phyloP scores from a whole-genome alignment of 1,284 basidiomycete genomes.

The Rhodotorula sp. region DNA sequence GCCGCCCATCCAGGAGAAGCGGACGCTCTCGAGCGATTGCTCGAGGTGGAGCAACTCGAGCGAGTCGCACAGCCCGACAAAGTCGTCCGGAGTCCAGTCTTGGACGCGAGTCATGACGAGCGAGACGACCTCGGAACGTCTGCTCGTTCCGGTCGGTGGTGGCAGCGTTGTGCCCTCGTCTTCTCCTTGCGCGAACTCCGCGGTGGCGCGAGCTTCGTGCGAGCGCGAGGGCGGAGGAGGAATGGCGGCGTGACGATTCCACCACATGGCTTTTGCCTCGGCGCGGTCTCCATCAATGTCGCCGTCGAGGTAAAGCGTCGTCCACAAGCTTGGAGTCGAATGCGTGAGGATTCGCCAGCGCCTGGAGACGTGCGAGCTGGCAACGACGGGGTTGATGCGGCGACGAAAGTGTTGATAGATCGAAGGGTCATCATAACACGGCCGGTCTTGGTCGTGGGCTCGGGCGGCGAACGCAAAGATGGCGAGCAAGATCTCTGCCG shows the following conservation, averaged over 20 bases:
- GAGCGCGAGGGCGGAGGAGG: neutral
- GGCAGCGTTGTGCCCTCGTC: neutral
- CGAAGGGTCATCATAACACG: neutral
- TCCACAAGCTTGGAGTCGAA: neutral
- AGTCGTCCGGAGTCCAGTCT: slow-evolving; percentile 2
- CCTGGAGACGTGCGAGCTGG: slow-evolving; percentile 2
- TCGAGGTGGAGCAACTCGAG: slow-evolving; percentile 12
- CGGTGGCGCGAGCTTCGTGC: neutral
- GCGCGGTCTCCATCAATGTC: neutral
- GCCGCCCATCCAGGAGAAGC: slow-evolving; percentile 14
- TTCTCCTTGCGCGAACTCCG: neutral
- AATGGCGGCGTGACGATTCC: neutral
- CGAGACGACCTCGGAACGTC: neutral
- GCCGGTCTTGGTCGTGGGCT: slow-evolving; percentile 1
- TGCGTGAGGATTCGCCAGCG: neutral
- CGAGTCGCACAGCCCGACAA: slow-evolving; percentile 12
- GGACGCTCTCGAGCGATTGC: neutral
- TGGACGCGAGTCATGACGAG: slow-evolving; percentile 12
- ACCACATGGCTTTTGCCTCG: slow-evolving; percentile 12
- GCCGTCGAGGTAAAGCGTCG: slow-evolving; percentile 14
- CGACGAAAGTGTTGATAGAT: neutral
- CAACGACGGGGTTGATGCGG: slow-evolving; percentile 13
- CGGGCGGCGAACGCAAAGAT: slow-evolving; percentile 5
- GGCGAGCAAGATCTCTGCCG: slow-evolving; percentile 21
- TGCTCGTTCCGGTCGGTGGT: neutral